Evolutionary conservation across 2,329 filamentous ascomycete species (phyloP), one percentile per base, ranked within the genome.

Genomic region (Ophiostoma sp.): DNA sequence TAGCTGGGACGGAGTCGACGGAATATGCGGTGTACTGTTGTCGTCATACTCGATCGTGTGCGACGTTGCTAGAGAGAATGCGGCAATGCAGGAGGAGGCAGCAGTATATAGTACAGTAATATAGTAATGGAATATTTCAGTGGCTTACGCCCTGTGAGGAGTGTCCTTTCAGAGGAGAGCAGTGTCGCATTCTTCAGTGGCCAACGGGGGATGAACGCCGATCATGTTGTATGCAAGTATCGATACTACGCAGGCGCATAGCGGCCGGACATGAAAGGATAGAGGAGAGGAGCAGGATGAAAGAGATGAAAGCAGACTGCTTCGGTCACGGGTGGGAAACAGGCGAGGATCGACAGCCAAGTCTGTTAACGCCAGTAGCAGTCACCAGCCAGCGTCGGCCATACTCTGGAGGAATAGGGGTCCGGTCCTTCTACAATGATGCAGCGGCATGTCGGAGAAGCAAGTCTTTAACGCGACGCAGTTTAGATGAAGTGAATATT

Each of bases 161-260:
- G 54, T n/a, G 13, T 35, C 11, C 27, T 27, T 62, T 33, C 13
- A 33, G 27, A 23, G n/a, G 23, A 57, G 52, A n/a, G 52, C 27
- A 62, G 57, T 27, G 57, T 62, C 27, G 57, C 57, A 62, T 62
- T 62, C 13, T 62, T 33, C 57, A 62, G 57, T 62, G 27, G 57
- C 23, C 57, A 7, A 33, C 15, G 57, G 20, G 27, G 57, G 57
- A 62, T 62, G 57, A 13, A 35, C 57, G 57, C 57, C 57, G 57
- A 62, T 62, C 57, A 62, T 17, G 57, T 27, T 27, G 52, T 17
- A 1, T 27, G 10, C 8, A 57, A 31, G n/a, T 27, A 57, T 57
- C 57, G 27, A 62, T 62, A 33, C 57, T 62, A 62, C 57, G 4
- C 57, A 33, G 57, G 27, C 57, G 57, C 27, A 62, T 62, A 27